A percentile compares a stretch with the other conserved stretches of the same genome.
phyloP scores from a whole-genome alignment of 768 basidiomycete species.

The Tricholoma terreum region DNA sequence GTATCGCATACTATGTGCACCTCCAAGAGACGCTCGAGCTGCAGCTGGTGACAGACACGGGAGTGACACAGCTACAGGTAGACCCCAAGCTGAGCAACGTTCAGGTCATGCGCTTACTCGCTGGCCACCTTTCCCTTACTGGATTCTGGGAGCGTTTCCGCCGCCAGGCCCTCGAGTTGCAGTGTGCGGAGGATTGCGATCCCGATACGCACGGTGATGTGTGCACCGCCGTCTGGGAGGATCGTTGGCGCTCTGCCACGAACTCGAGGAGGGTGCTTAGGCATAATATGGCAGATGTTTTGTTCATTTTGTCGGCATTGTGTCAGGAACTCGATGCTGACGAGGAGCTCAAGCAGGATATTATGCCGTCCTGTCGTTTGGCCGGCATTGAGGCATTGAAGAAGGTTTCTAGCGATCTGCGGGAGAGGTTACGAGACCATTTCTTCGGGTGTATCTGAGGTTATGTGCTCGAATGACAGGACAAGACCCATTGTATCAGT shows the following conservation, averaged over 20 bases:
- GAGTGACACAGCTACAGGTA: slow-evolving; percentile 31
- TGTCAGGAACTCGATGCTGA: slow-evolving; percentile 32
- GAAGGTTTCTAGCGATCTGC: slow-evolving; percentile 6
- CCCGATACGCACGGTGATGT: slow-evolving; percentile 18
- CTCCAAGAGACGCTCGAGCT: slow-evolving; percentile 33
- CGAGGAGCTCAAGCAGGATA: slow-evolving; percentile 25
- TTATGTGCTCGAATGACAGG: too few relatives aligned
- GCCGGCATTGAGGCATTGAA: slow-evolving; percentile 27
- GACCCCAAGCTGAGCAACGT: slow-evolving; percentile 35
- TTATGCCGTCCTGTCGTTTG: slow-evolving; percentile 28
- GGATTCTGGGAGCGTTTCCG: slow-evolving; percentile 33
- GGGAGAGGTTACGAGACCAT: slow-evolving; percentile 10
- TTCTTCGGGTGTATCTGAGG: slow-evolving; percentile 1
- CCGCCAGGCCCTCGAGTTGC: slow-evolving; percentile 26
- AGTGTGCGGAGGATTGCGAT: slow-evolving; percentile 19
- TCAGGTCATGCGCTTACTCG: slow-evolving; percentile 34
- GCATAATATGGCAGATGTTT: slow-evolving; percentile 28
- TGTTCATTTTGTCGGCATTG: slow-evolving; percentile 30
- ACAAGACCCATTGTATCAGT: too few relatives aligned
- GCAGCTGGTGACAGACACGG: slow-evolving; percentile 21
- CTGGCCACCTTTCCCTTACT: slow-evolving; percentile 36
- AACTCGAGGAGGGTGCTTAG: slow-evolving; percentile 31
- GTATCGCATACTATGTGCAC: slow-evolving; percentile 37
- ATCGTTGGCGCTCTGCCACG: slow-evolving; percentile 30
- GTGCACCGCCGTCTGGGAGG: slow-evolving; percentile 31